Evolutionary conservation across 2,329 filamentous ascomycete species (phyloP).

Genomic region (Sporothrix brunneoviolacea): DNA sequence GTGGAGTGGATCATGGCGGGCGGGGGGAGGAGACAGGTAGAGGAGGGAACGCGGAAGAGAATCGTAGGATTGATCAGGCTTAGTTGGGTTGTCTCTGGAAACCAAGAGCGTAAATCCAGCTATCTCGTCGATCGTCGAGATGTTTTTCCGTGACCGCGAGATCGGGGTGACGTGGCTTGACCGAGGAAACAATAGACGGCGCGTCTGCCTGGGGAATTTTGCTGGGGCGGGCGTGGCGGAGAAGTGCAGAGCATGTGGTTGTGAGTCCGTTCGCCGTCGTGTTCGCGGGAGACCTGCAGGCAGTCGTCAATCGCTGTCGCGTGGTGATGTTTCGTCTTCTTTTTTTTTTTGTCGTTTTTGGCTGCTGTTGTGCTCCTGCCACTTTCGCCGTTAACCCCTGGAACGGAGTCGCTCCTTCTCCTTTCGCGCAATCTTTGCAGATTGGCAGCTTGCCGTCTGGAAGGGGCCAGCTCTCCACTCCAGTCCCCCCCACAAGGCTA

Average conservation of each 20-base stretch:
- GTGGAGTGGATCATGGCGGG: constrained; percentile 77
- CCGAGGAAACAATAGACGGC: not conserved
- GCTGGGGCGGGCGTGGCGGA: not conserved
- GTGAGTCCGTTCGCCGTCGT: too few relatives aligned
- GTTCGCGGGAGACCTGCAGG: too few relatives aligned
- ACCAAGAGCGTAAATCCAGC: too few relatives aligned
- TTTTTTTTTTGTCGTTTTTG: not conserved
- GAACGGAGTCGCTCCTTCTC: too few relatives aligned
- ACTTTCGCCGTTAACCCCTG: constrained; percentile 4
- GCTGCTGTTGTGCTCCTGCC: not conserved
- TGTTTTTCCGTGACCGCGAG: not conserved
- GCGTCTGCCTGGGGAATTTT: not conserved
- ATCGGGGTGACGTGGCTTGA: constrained; percentile 10
- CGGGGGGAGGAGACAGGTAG: not conserved
- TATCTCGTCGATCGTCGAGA: not conserved
- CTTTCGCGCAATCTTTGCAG: too few relatives aligned
- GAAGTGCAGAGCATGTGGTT: too few relatives aligned
- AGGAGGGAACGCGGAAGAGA: not conserved
- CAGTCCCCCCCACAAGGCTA: not conserved
- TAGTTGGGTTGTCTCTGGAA: too few relatives aligned
- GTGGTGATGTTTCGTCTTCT: not conserved
- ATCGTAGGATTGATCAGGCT: too few relatives aligned
- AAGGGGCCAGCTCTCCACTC: constrained; percentile 9
- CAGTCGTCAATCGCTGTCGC: not conserved
- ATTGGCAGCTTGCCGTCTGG: not conserved